Evolutionary conservation across 805 yeast genomes (phyloP).

Genomic region (Wickerhamiella parazyma): DNA sequence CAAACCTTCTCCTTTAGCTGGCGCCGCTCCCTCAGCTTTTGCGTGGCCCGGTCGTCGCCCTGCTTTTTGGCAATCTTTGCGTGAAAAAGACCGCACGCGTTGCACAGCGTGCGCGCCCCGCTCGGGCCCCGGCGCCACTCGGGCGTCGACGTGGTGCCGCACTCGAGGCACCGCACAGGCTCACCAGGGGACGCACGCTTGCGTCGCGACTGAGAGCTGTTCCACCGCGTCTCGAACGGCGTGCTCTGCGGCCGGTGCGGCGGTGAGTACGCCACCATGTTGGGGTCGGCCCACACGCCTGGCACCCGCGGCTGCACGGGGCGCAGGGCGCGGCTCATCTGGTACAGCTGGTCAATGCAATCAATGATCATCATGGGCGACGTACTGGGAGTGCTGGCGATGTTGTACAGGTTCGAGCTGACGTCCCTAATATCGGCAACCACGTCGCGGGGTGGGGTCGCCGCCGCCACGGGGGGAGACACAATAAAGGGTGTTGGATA

Average conservation of each 20-base stretch:
- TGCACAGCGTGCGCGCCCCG: slow-evolving; percentile 63
- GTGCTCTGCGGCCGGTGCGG: slow-evolving; percentile 1
- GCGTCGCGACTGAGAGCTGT: slow-evolving; percentile 10
- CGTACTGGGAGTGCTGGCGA: slow-evolving; percentile 1
- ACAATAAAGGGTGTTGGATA: neutral
- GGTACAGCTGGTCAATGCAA: neutral
- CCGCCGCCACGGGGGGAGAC: neutral
- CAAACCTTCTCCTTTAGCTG: neutral
- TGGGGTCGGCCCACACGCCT: neutral
- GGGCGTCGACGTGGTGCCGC: slow-evolving; percentile 50
- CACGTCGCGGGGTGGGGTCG: neutral
- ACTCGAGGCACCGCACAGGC: slow-evolving; percentile 30
- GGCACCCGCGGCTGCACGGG: neutral
- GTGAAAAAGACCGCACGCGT: slow-evolving; percentile 70
- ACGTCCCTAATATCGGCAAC: neutral
- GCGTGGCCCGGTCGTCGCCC: slow-evolving; percentile 30
- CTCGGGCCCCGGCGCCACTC: slow-evolving; percentile 79
- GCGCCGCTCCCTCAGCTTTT: slow-evolving; percentile 6
- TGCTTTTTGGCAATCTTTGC: slow-evolving; percentile 49
- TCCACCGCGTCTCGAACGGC: neutral
- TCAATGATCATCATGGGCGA: neutral
- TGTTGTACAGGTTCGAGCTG: neutral
- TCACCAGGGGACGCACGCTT: slow-evolving; percentile 12
- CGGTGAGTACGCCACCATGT: slow-evolving; percentile 1
- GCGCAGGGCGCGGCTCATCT: neutral